Conservation (phyloP, 108 stramenopile genomes). For the Cylindrotheca fusiformis region DNA sequence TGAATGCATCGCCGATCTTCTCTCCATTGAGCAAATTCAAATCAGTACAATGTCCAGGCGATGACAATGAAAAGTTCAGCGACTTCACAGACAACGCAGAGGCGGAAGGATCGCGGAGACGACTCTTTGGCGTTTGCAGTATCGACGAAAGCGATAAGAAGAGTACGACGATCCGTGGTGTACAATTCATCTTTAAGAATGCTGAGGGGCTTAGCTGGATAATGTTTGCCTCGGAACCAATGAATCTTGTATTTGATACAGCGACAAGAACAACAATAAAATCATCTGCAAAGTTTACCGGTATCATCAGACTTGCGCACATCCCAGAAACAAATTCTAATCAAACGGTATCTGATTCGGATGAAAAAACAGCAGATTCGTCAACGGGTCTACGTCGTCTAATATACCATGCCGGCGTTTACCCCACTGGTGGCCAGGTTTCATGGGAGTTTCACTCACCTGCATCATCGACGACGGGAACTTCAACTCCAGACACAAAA, state of each 20-base stretch:
- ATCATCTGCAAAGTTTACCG: constrained; percentile 43
- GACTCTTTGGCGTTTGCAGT: constrained; percentile 34
- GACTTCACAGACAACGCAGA: constrained; percentile 19
- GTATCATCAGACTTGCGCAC: constrained; percentile 72
- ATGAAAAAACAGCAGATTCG: constrained; percentile 20
- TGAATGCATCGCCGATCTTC: constrained; percentile 51
- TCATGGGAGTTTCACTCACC: constrained; percentile 62
- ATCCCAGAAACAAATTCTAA: constrained; percentile 38
- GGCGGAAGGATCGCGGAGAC: constrained; percentile 8
- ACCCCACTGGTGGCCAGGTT: constrained; percentile 63
- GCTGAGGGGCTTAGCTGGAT: constrained; percentile 69
- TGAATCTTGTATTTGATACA: constrained; percentile 53
- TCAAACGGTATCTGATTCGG: constrained; percentile 10
- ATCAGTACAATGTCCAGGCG: constrained; percentile 56
- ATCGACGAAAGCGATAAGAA: constrained; percentile 25
- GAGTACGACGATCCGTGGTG: constrained; percentile 47
- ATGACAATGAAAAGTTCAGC: constrained; percentile 30
- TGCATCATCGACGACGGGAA: constrained; percentile 7
- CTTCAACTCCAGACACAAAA: background rate
- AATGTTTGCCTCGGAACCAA: constrained; percentile 78
- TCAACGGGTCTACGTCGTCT: constrained; percentile 75
- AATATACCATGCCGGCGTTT: constrained; percentile 72
- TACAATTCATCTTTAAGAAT: constrained; percentile 72
- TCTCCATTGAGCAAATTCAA: constrained; percentile 65
- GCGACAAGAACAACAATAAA: constrained; percentile 35